Percentiles rank a stretch among this genome's conserved stretches.
phyloP scores from a whole-genome alignment of 2,329 filamentous ascomycete species.

The Ceratocystis cubensis region DNA sequence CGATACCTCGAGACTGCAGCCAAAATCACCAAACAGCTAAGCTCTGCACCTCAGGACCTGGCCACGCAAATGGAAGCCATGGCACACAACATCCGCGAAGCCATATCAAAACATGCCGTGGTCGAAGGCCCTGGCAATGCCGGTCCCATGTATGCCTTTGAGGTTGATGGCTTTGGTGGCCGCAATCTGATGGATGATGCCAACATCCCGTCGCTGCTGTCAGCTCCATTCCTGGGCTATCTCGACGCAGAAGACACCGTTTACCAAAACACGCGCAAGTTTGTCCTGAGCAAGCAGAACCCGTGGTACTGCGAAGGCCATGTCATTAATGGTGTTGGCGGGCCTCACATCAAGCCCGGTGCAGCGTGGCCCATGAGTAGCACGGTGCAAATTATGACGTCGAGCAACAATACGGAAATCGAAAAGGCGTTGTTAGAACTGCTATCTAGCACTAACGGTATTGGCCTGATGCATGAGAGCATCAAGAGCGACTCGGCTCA shows the following conservation, averaged over 20 bases:
- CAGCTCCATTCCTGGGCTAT: conserved; percentile 52
- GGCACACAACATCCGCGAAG: conserved; percentile 50
- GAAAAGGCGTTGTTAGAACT: conserved; percentile 30
- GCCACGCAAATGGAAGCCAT: conserved; percentile 43
- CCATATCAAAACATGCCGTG: conserved; percentile 59
- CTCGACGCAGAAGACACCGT: conserved; percentile 45
- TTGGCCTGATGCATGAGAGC: conserved; percentile 38
- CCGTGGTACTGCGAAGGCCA: conserved; percentile 62
- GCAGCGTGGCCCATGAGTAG: conserved; percentile 46
- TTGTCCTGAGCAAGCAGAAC: conserved; percentile 63
- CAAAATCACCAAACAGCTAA: conserved; percentile 39
- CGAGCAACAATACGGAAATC: conserved; percentile 29
- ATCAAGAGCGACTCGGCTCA: conserved; percentile 28
- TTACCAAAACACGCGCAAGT: conserved; percentile 68
- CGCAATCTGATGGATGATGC: conserved; percentile 58
- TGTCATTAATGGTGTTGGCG: conserved; percentile 61
- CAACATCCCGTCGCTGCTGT: conserved; percentile 55
- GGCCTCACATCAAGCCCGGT: conserved; percentile 49
- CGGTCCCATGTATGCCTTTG: conserved; percentile 57
- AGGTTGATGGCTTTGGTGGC: conserved; percentile 62
- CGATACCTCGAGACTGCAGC: conserved; percentile 42
- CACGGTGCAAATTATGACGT: conserved; percentile 41
- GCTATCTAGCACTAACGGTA: conserved; percentile 31
- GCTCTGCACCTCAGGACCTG: conserved; percentile 42
- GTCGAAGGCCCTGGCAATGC: conserved; percentile 37